Evolutionary conservation across 352 stramenopile genomes (phyloP), one percentile per base, ranked within the genome.

Genomic region (Globisporangium splendens): DNA sequence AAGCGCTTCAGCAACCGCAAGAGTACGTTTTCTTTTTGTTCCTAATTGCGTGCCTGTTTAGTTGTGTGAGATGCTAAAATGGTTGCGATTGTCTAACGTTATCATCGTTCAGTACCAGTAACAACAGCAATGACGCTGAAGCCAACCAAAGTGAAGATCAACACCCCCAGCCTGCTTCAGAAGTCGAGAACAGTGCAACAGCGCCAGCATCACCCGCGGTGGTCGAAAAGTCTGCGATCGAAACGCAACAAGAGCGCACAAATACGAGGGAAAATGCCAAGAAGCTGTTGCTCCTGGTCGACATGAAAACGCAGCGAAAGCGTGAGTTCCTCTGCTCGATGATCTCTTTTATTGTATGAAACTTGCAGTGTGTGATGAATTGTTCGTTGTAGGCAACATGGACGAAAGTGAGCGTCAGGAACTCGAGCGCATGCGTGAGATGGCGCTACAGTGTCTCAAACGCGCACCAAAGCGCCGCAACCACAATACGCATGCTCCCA

Each of bases 231-330:
- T 15, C 39, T 44, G 17, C 39, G 39, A 18, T 44, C 17, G 39
- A 15, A n/a, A 18, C 12, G 20, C 12, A 24, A 51, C 8, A 33
- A 49, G 49, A 31, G 0, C 11, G 8, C 8, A 1, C 20, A 6
- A 33, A 1, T 3, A 44, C 35, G 46, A 35, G 56, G 2, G 38
- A 46, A 15, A 28, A 24, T 0, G 67, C 67, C 7, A 49, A 55
- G 10, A 74, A 63, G 56, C 38, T 72, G n/a, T 33, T 74, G 10
- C 31, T 67, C 1, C 18, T 62, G 41, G 42, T 74, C 2, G 59
- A 65, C 1, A 50, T 74, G 14, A 61, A 49, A 3, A 44, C 61
- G 41, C 48, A 42, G 21, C 35, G 63, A 43, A 41, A 24, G 39
- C 50, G 67, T 74, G 31, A n/a, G 57, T 50, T 35, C 3, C 33